Conservation (phyloP, 1,139 yeast species). For the Diutina siamensis region DNA sequence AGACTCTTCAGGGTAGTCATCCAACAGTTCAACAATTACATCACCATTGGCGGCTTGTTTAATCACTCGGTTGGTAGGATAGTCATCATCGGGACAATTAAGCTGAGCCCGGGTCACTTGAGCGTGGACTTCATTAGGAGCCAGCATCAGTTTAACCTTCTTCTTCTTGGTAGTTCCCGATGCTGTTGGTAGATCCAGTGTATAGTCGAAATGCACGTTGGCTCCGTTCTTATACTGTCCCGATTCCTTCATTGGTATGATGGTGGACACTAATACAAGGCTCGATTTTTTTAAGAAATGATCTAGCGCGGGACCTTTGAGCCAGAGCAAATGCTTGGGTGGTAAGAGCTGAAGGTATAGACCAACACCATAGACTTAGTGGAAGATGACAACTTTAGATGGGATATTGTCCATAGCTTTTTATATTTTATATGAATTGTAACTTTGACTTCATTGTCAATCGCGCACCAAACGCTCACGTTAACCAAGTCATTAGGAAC, state of each 20-base stretch:
- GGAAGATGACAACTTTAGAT: no score
- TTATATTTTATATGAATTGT: no score
- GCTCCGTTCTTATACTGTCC: constrained; percentile 32
- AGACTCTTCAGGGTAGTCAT: constrained; percentile 11
- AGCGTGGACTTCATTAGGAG: constrained; percentile 5
- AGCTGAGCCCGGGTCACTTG: constrained; percentile 11
- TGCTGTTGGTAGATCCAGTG: constrained; percentile 7
- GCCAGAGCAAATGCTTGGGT: background rate
- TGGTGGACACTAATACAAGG: background rate
- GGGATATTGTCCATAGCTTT: no score
- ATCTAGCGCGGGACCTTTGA: background rate
- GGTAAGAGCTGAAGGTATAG: no score
- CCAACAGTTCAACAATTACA: constrained; percentile 49
- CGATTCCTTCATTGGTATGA: background rate
- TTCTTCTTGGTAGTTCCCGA: constrained; percentile 20
- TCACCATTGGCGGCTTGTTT: constrained; percentile 68
- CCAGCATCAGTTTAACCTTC: constrained; percentile 11
- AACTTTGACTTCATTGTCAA: no score
- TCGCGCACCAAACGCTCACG: no score
- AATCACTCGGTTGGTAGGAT: constrained; percentile 63
- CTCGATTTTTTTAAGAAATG: background rate
- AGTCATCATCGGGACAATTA: constrained; percentile 48
- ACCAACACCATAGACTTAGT: no score
- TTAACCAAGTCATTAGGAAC: no score
- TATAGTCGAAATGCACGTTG: constrained; percentile 49